Conservation (phyloP, 2,329 filamentous ascomycete genomes). For the Arthrobotrys iridis region DNA sequence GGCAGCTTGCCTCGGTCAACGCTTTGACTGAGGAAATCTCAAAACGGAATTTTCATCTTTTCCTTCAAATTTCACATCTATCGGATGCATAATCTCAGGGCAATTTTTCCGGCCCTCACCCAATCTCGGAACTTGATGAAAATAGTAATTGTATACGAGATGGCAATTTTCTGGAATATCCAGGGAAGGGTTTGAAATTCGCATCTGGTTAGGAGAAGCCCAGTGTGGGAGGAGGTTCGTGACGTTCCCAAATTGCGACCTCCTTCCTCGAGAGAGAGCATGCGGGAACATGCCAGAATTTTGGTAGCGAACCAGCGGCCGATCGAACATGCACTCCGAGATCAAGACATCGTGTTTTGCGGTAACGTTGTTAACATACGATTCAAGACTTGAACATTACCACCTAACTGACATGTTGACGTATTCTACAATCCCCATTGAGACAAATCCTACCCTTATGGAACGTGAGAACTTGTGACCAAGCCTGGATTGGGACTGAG, state of each 20-base stretch:
- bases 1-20: background rate
- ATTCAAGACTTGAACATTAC: conserved; percentile 3
- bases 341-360: conserved; percentile 23
- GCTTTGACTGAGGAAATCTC: conserved; percentile 18
- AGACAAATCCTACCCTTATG: conserved; percentile 32
- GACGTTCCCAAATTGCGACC: conserved; percentile 45
- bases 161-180: conserved; percentile 33
- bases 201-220: conserved; percentile 17
- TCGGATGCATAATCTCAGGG: background rate
- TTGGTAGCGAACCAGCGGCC: conserved; percentile 10
- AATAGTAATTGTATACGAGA: conserved; percentile 24
- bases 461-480: conserved; percentile 1
- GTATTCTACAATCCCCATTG: background rate
- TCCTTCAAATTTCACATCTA: conserved; percentile 12
- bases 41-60: conserved; percentile 23
- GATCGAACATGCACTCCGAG: conserved; percentile 13
- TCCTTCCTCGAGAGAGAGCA: conserved; percentile 28
- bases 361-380: conserved; percentile 22
- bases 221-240: conserved; percentile 10
- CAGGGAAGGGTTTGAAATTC: conserved; percentile 19
- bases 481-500: background rate
- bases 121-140: conserved; percentile 20
- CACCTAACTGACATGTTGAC: background rate
- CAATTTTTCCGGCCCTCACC: conserved; percentile 8
- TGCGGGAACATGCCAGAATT: background rate